Conservation (phyloP, 2,329 filamentous ascomycete species). For the Davidsoniella eucalypti region DNA sequence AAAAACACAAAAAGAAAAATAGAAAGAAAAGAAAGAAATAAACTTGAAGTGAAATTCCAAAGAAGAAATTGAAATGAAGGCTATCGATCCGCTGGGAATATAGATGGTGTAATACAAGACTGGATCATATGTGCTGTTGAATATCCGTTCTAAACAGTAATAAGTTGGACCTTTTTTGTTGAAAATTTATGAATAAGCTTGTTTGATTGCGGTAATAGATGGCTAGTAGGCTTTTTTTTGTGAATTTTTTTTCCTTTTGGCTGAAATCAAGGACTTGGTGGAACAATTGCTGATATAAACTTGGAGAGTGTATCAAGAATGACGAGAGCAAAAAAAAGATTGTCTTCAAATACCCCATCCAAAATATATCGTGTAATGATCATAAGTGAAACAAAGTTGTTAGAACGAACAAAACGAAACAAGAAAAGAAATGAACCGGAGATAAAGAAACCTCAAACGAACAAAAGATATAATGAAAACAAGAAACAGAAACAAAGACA, state of each 20-base stretch:
- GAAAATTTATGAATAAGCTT: no score
- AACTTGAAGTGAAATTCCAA: neutral
- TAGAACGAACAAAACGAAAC: neutral
- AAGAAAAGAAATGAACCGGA: neutral
- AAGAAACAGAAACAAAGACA: neutral
- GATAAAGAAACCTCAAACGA: neutral
- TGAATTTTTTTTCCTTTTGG: no score
- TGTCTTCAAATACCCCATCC: no score
- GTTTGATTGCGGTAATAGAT: no score
- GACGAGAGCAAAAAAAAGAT: neutral
- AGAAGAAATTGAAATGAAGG: neutral
- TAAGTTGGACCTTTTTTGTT: neutral
- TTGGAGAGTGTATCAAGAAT: neutral
- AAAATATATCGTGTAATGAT: no score
- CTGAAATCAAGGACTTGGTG: no score
- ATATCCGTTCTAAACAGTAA: neutral
- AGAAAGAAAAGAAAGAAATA: conserved; percentile 5
- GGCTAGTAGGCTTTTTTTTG: no score
- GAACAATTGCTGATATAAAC: no score
- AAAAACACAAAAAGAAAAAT: conserved; percentile 3
- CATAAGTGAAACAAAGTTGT: neutral
- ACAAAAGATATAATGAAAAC: neutral
- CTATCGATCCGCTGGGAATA: no score
- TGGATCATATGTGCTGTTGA: no score
- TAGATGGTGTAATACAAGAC: no score